Evolutionary conservation across 148 eudicot genomes (phyloP), one percentile per base, ranked within the genome.

Genomic region (Simmondsia chinensis): DNA sequence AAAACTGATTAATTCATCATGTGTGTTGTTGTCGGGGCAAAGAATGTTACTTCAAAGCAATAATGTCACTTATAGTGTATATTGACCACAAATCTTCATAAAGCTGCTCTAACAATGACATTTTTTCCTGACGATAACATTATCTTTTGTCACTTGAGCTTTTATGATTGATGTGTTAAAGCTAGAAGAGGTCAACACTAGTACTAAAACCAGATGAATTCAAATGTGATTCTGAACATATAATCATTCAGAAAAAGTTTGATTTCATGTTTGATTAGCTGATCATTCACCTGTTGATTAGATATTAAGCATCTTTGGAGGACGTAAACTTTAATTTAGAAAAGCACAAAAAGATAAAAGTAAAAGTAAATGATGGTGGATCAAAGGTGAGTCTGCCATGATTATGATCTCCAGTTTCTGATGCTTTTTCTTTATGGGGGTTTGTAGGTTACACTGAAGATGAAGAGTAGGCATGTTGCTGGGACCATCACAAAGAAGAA

Each of bases 401-500:
- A 61, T 48, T 68, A 25, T 50, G 30, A 64, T 57, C 55, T 60
- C 59, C 59, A 54, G 46, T 17, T 57, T 46, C 56, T 45, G 40
- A 15, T 36, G 17, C 48, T 43, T 41, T 17, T 27, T 46, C 54
- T 43, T 52, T 43, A 32, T 55, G 54, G 11, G 49, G 26, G 46
- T 19, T 64, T 68, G 65, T 73, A 91, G 97, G 97, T 85, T 65
- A 76, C 52, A 54, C 61, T 91, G 57, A 91, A 82, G 71, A 91
- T 85, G 95, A 91, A 91, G 83, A 91, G 97, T 50, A 85, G 72
- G 44, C 93, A 85, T 64, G 94, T 79, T 35, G 97, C 86, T 68
- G 95, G 95, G 93, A 91, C 97, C 76, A 66, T 91, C 58, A 91
- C 97, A 1, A 85, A 91, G 91, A 91, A 91, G 95, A 91, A 91